Percentiles rank a stretch among this genome's conserved stretches.
These are phyloP conservation scores for Chionographis japonica DNA, from an alignment of 106 monocot species.

Conservation along the genomic window DNA sequence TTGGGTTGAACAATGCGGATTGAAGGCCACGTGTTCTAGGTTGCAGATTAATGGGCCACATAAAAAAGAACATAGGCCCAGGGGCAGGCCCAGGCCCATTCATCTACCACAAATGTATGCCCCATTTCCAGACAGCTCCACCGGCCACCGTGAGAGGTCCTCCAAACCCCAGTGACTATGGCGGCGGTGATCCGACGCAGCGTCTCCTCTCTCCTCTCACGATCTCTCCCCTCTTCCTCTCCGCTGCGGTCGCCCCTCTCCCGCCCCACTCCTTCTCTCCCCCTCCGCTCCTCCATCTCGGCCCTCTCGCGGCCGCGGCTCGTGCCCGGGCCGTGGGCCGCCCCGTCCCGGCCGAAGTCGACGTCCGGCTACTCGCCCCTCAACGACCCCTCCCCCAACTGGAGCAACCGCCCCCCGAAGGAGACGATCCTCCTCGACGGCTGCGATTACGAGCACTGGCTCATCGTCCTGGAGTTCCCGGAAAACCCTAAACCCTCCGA, in stretches of 20 bases:
- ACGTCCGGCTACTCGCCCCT: constrained; percentile 85
- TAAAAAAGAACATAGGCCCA: no score
- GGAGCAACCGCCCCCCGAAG: constrained; percentile 90
- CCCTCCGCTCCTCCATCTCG: constrained; percentile 2
- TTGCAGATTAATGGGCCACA: no score
- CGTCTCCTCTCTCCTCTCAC: constrained; percentile 29
- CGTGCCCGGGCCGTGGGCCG: constrained; percentile 5
- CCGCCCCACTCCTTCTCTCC: constrained; percentile 4
- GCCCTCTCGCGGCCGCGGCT: constrained; percentile 2
- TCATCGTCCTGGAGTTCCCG: constrained; percentile 94
- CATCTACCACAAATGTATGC: no score
- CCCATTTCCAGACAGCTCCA: no score
- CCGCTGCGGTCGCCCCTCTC: constrained; percentile 1
- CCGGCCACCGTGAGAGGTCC: not conserved
- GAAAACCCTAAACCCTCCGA: constrained; percentile 66
- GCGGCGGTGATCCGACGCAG: constrained; percentile 39
- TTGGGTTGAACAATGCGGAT: no score
- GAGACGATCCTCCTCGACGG: constrained; percentile 97
- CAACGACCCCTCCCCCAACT: constrained; percentile 83
- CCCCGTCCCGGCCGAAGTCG: constrained; percentile 39
- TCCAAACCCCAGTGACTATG: constrained; percentile 8
- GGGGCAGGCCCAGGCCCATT: no score
- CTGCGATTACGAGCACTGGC: constrained; percentile 99
- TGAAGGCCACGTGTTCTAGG: no score
- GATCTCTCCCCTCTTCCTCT: constrained; percentile 6